Conservation (phyloP, 208 protist species). For the Crithidia thermophila region DNA sequence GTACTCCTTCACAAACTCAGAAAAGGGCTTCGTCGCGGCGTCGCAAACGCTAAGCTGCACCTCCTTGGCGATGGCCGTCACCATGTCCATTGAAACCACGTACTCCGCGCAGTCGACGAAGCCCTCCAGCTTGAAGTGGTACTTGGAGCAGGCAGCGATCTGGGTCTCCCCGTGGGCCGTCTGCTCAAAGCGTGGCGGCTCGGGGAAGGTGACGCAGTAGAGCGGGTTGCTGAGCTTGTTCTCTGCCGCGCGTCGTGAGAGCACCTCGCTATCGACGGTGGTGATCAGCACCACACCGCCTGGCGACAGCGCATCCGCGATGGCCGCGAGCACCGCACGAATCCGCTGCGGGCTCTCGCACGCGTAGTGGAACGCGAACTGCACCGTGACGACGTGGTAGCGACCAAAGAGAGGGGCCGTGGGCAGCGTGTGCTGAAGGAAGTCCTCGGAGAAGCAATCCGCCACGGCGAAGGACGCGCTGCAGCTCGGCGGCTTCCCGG, state of each 20-base stretch:
- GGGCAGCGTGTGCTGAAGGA: constrained; percentile 47
- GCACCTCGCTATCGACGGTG: constrained; percentile 58
- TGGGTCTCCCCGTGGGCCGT: constrained; percentile 8
- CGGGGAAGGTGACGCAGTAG: constrained; percentile 34
- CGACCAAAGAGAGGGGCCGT: constrained; percentile 40
- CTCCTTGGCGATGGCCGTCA: constrained; percentile 31
- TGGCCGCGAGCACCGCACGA: constrained; percentile 40
- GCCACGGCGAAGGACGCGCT: constrained; percentile 64
- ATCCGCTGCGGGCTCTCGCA: constrained; percentile 55
- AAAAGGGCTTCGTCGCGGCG: constrained; percentile 41
- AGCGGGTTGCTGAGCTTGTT: constrained; percentile 34
- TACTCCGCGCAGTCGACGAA: constrained; percentile 91
- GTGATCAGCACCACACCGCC: constrained; percentile 80
- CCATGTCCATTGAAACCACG: constrained; percentile 55
- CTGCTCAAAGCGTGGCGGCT: constrained; percentile 3
- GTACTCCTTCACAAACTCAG: constrained; percentile 45
- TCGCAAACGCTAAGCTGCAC: constrained; percentile 21
- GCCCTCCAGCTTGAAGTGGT: constrained; percentile 81
- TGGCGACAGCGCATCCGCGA: constrained; percentile 46
- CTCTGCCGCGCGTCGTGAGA: constrained; percentile 44
- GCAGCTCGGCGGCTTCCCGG: constrained; percentile 19
- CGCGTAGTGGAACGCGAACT: constrained; percentile 92
- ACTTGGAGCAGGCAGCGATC: constrained; percentile 60
- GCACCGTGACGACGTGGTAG: constrained; percentile 77
- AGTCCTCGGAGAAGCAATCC: constrained; percentile 74